Base-by-base conservation (phyloP, 305 asterid species). In the Fraxinus floribunda region DNA sequence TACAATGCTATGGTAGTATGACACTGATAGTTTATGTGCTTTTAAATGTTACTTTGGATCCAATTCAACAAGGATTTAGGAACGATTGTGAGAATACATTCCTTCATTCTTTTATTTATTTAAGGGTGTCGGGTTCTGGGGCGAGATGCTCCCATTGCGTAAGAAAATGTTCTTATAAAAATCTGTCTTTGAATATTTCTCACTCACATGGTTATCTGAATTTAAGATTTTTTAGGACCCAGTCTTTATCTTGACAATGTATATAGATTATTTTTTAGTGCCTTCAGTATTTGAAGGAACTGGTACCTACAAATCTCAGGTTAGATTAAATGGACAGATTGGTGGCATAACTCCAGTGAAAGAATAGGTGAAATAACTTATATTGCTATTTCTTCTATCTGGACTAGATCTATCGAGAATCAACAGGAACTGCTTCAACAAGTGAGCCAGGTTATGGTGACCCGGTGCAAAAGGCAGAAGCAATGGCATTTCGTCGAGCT, bases 401-500 rank as follows among this genome's bases (percentile, higher is more conserved):
- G 84, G 52, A 41, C 15, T 81, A 94, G 98, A 89, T 94, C 44
- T 91, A 85, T 77, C 86, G 97, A 77, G 98, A 95, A 86, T 91
- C 98, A 57, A 93, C 93, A 3, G 97, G 99, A 75, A 95, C 91
- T 38, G 93, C 97, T 84, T 80, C 89, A 76, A 78, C 88, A 13
- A 87, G 85, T 18, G 97, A 92, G 32, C 74, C 85, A 26, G 90
- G 94, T 77, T 93, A 85, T 46, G 94, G 97, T 41, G 92, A 91
- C 81, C 89, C 95, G 1, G 89, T 93, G 90, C 97, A 94, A 88
- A 93, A 91, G 88, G 99, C 98, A 72, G 99, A 94, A 85, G 93
- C 93, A 76, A 95, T 93, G 98, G 97, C 99, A 77, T 94, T 95
- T 89, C 97, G 99, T 32, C 85, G 97, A 76, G 99, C 98, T 85